Conservation (phyloP, 345 rosid species). For the Pistacia integerrima region DNA sequence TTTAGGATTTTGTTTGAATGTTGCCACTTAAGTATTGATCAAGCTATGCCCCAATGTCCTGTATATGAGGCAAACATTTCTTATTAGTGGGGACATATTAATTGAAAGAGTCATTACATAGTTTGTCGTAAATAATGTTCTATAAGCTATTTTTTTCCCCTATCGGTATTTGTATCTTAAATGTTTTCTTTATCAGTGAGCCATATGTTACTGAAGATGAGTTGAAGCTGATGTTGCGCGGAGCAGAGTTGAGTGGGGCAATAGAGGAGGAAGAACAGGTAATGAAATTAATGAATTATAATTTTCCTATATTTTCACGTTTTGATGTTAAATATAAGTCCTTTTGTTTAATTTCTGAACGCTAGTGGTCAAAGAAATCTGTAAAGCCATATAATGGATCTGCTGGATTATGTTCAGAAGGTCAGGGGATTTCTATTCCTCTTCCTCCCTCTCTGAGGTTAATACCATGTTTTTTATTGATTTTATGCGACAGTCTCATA, state of each 20-base stretch:
- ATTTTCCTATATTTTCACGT: not conserved
- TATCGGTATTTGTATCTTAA: not conserved
- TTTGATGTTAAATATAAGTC: not conserved
- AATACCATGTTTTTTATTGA: conserved; percentile 33
- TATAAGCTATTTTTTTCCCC: not conserved
- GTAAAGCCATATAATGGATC: conserved; percentile 56
- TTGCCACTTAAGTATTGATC: not conserved
- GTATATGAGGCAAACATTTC: not conserved
- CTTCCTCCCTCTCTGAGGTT: conserved; percentile 11
- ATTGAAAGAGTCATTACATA: not conserved
- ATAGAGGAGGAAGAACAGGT: conserved; percentile 99
- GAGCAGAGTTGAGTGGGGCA: conserved; percentile 98
- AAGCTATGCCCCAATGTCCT: not conserved
- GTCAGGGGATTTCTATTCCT: conserved; percentile 43
- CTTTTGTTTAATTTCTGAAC: too few species aligned
- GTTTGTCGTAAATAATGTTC: not conserved
- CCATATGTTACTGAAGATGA: conserved; percentile 99
- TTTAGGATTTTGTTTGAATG: not conserved
- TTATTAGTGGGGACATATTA: too few species aligned
- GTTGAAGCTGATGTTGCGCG: conserved; percentile 91
- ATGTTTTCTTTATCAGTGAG: conserved; percentile 48
- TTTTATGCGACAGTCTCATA: conserved; percentile 37
- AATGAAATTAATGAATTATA: conserved; percentile 9
- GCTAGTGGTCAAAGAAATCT: too few species aligned
- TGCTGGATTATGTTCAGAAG: conserved; percentile 92